phyloP scores from a whole-genome alignment of 257 asterid species.

The Anisodus tanguticus region DNA sequence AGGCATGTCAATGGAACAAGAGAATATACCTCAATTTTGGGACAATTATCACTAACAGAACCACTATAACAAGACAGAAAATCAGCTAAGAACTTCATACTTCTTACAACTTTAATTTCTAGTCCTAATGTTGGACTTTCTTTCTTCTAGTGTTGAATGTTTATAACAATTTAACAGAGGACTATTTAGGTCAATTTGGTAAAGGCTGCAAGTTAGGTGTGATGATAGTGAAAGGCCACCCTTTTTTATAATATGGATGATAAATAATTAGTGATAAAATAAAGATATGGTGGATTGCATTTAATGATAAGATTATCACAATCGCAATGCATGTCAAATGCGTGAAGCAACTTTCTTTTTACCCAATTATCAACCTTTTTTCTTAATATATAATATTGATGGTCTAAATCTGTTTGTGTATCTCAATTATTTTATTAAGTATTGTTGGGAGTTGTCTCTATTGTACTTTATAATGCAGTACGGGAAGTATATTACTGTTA shows the following conservation, averaged over 20 bases:
- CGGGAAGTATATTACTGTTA: too few species aligned
- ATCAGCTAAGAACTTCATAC: slow-evolving; percentile 26
- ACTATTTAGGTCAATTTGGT: background rate
- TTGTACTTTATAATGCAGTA: too few species aligned
- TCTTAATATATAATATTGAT: too few species aligned
- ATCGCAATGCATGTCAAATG: slow-evolving; percentile 21
- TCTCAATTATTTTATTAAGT: too few species aligned
- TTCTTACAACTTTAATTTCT: background rate
- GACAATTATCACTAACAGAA: background rate
- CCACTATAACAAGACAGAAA: slow-evolving; percentile 26
- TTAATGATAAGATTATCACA: background rate
- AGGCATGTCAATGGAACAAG: slow-evolving; percentile 17
- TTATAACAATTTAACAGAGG: background rate
- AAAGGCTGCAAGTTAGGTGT: slow-evolving; percentile 11
- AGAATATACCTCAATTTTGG: slow-evolving; percentile 3
- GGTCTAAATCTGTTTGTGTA: too few species aligned
- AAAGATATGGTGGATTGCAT: slow-evolving; percentile 13
- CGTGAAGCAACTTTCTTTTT: slow-evolving; percentile 9
- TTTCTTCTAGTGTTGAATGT: background rate
- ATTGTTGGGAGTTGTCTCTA: too few species aligned
- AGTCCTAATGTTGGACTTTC: background rate
- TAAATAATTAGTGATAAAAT: slow-evolving; percentile 17
- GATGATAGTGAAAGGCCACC: slow-evolving; percentile 25
- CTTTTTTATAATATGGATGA: background rate
- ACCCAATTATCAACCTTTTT: too few species aligned